A percentile compares a stretch with the other conserved stretches of the same genome.
Conservation (phyloP, 768 basidiomycete genomes). For the Lactarius vividus region DNA sequence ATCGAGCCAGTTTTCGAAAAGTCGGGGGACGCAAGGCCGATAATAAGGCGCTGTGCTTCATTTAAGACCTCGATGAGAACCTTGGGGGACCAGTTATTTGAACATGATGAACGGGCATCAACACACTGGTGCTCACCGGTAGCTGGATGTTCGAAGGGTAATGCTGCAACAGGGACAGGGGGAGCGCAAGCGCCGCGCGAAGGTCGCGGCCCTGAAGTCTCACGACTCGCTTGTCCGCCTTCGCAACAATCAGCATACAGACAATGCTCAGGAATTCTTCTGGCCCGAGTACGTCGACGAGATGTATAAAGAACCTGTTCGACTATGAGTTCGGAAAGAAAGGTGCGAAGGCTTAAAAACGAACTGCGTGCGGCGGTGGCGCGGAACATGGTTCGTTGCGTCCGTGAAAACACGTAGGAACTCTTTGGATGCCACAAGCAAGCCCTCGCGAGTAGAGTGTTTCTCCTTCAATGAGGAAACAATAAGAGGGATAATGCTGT, state of each 20-base stretch:
- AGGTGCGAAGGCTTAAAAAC: slow-evolving; percentile 30
- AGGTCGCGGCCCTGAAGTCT: slow-evolving; percentile 62
- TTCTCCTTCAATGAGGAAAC: slow-evolving; percentile 68
- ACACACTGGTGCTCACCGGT: slow-evolving; percentile 40
- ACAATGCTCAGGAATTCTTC: slow-evolving; percentile 79
- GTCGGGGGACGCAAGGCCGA: slow-evolving; percentile 41
- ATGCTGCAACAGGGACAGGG: slow-evolving; percentile 62
- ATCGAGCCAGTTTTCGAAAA: slow-evolving; percentile 35
- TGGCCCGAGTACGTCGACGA: slow-evolving; percentile 78
- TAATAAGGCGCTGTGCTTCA: slow-evolving; percentile 61
- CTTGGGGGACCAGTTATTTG: slow-evolving; percentile 36
- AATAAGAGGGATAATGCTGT: slow-evolving; percentile 93
- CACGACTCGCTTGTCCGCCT: slow-evolving; percentile 63
- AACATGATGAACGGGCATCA: not conserved
- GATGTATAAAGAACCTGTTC: slow-evolving; percentile 81
- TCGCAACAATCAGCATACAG: slow-evolving; percentile 82
- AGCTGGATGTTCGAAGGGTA: slow-evolving; percentile 48
- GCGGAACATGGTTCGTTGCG: slow-evolving; percentile 86
- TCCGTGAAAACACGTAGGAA: slow-evolving; percentile 93
- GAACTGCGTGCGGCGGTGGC: slow-evolving; percentile 87
- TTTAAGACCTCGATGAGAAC: slow-evolving; percentile 60
- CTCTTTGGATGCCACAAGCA: slow-evolving; percentile 70
- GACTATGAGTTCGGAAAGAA: not conserved
- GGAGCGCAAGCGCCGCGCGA: slow-evolving; percentile 57
- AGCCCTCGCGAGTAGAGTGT: slow-evolving; percentile 50